Conservation (phyloP, 1,284 basidiomycete species). For the Melanopsichium pennsylvanicum region DNA sequence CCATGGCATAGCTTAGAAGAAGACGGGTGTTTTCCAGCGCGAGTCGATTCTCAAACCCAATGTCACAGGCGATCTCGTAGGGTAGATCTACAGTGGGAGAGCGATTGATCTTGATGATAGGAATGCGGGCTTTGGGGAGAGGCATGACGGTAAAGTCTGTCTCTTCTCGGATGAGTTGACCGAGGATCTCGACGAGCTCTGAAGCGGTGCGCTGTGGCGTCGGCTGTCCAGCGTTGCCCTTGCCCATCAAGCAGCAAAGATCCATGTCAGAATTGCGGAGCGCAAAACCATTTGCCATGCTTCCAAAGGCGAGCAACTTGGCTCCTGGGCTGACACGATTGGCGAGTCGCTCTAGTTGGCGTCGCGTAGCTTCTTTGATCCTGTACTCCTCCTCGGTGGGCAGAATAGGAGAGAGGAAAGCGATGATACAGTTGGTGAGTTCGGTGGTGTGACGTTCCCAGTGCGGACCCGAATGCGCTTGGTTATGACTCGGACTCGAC, state of each 20-base stretch:
- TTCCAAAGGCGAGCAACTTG: constrained; percentile 87
- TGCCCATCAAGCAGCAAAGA: constrained; percentile 84
- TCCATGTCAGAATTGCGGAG: constrained; percentile 98
- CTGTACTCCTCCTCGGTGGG: constrained; percentile 65
- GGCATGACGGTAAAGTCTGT: constrained; percentile 98
- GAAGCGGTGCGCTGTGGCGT: constrained; percentile 70
- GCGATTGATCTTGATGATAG: constrained; percentile 94
- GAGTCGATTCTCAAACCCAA: constrained; percentile 95
- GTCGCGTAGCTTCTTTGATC: constrained; percentile 89
- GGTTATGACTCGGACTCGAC: constrained; percentile 18
- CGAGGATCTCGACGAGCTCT: constrained; percentile 92
- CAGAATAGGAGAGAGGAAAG: constrained; percentile 61
- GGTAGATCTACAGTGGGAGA: constrained; percentile 81
- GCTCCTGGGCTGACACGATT: constrained; percentile 91
- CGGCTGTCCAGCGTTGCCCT: constrained; percentile 24
- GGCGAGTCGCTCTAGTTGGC: constrained; percentile 91
- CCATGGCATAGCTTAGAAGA: constrained; percentile 94
- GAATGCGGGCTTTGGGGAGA: constrained; percentile 93
- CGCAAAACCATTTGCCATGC: constrained; percentile 89
- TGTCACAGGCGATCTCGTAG: constrained; percentile 84
- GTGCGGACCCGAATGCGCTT: constrained; percentile 20
- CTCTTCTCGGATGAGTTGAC: constrained; percentile 90
- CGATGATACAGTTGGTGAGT: constrained; percentile 61
- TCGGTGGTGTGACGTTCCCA: constrained; percentile 62
- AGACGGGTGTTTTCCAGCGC: constrained; percentile 96